Conservation (phyloP, 805 yeast species). For the Myxozyma geophila region DNA sequence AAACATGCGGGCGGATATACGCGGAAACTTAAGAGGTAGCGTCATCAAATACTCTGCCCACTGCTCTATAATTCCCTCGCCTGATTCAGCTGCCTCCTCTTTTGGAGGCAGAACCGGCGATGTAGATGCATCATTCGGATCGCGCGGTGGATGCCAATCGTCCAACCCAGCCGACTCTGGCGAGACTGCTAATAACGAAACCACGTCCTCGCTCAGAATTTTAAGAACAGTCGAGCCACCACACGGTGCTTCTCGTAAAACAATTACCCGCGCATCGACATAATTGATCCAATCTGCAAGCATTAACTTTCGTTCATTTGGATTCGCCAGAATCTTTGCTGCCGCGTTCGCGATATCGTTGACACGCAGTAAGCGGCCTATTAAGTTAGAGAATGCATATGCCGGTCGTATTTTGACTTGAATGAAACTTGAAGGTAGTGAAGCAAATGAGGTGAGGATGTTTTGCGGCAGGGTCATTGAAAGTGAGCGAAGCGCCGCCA, state of each 20-base stretch:
- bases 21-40: conserved; percentile 55
- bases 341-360: conserved; percentile 60
- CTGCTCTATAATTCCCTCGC: conserved; percentile 41
- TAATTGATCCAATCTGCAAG: conserved; percentile 58
- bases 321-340: conserved; percentile 51
- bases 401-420: conserved; percentile 60
- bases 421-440: conserved; percentile 57
- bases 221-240: conserved; percentile 39
- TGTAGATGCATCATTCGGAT: conserved; percentile 9
- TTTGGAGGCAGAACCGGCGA: conserved; percentile 11
- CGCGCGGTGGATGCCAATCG: conserved; percentile 1
- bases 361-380: conserved; percentile 60
- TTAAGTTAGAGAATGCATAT: conserved; percentile 56
- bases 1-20: conserved; percentile 61
- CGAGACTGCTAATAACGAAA: conserved; percentile 37
- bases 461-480: conserved; percentile 54
- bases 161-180: not conserved
- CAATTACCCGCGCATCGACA: conserved; percentile 54
- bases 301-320: conserved; percentile 56
- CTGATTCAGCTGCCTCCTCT: conserved; percentile 14
- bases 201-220: conserved; percentile 42
- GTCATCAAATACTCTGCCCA: conserved; percentile 50
- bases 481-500: conserved; percentile 59
- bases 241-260: conserved; percentile 59
- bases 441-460: conserved; percentile 31